These are phyloP conservation scores for Aspergillus nomiae DNA, from an alignment of 2,329 filamentous ascomycete genomes.

Conservation along the genomic window DNA sequence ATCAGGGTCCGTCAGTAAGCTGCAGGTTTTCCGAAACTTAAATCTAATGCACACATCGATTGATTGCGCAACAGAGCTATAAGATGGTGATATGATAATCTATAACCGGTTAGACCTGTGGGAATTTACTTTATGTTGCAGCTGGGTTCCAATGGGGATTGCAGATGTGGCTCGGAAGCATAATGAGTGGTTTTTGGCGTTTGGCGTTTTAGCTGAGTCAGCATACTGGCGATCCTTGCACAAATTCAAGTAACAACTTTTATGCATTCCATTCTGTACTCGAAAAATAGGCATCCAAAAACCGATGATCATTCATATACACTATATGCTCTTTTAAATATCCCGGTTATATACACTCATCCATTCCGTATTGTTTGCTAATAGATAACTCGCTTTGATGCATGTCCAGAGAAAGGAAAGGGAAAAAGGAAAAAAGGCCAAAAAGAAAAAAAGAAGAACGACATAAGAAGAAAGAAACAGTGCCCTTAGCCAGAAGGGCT, in stretches of 20 bases:
- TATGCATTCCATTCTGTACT: background rate
- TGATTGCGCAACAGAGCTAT: background rate
- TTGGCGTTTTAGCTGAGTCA: slow-evolving; percentile 8
- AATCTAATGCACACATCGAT: background rate
- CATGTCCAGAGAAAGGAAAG: background rate
- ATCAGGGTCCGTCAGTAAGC: background rate
- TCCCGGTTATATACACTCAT: background rate
- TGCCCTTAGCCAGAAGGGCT: slow-evolving; percentile 1
- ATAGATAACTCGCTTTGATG: background rate
- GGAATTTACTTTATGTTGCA: background rate
- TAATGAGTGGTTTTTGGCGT: slow-evolving; percentile 2
- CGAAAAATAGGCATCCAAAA: background rate
- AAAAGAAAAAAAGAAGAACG: background rate
- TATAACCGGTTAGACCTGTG: background rate
- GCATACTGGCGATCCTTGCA: background rate
- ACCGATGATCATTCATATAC: background rate
- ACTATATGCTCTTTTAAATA: background rate
- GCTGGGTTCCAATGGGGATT: background rate
- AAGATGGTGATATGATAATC: background rate
- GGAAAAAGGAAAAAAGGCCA: too few species aligned
- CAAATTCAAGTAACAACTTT: background rate
- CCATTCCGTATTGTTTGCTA: background rate
- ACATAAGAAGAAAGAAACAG: background rate
- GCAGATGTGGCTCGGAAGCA: background rate
- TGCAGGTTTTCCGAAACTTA: background rate